These are phyloP conservation scores for Cyamopsis tetragonoloba DNA, from an alignment of 306 rosid genomes.

Conservation along the genomic window DNA sequence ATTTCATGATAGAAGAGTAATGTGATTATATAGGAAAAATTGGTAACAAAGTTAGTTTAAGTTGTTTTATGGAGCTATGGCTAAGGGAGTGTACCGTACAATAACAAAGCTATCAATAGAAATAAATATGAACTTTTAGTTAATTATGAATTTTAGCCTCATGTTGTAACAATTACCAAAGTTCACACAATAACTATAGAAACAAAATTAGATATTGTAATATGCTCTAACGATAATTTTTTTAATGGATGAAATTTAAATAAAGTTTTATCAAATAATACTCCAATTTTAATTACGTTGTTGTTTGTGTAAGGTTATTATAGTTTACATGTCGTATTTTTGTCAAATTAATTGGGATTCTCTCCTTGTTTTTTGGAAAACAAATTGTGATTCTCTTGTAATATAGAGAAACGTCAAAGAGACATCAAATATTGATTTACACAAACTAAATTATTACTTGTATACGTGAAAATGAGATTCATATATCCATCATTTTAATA, in stretches of 20 bases:
- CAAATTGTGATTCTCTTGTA: no score
- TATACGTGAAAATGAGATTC: no score
- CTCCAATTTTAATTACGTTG: neutral
- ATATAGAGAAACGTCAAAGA: no score
- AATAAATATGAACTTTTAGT: neutral
- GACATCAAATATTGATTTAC: no score
- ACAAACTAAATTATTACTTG: no score
- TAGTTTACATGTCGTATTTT: no score
- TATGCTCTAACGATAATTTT: neutral
- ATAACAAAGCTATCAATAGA: neutral
- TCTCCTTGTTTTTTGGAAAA: no score
- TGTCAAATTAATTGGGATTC: no score
- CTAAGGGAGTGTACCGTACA: neutral
- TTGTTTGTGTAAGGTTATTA: no score
- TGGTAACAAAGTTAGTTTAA: neutral
- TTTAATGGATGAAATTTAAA: neutral
- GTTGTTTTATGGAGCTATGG: constrained; percentile 15
- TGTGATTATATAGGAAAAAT: neutral
- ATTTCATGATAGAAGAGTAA: neutral
- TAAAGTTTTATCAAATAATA: neutral
- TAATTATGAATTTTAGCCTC: neutral
- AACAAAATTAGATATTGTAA: neutral
- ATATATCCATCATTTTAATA: no score
- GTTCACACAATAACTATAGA: neutral
- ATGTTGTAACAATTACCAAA: neutral